Base-by-base conservation (phyloP, 352 stramenopile genomes). In the Albugo laibachii region DNA sequence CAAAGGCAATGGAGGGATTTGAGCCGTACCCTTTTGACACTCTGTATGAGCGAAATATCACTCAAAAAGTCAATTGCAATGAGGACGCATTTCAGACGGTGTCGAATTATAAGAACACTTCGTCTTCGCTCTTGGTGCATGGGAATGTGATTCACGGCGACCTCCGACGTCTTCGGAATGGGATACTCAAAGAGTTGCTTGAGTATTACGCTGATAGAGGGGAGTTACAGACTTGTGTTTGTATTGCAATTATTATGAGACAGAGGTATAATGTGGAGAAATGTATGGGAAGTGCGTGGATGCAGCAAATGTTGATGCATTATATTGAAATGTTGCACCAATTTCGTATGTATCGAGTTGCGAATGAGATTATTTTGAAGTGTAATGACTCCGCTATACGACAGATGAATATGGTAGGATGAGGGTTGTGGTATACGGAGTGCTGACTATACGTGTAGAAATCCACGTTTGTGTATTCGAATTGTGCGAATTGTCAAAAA, bases 291-390 rank as follows among this genome's bases (percentile, higher is more conserved):
- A 88, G 86, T 47, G 59, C 66, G 24, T 88, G 74, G 76, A 47
- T 94, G 37, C 82, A 94, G 59, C 82, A 93, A 43, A 86, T 84
- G 44, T 86, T 84, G 47, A 92, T 92, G 79, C 77, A 89, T 53
- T 92, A 92, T 53, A 86, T 92, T 45, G 79, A 92, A 49, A 53
- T 92, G 19, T 63, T 89, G 5, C 79, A 92, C 49, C 76, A 89
- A 41, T 50, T 93, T 19, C 77, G 67, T n/a, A 81, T 93, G 44
- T 94, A 86, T 52, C 75, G 78, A 11, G 74, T 77, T 13, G 82
- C 82, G 13, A 92, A 92, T 48, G 67, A 92, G 36, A 53, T 93
- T n/a, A 77, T 94, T 15, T 55, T 69, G 2, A 78, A 84, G 50
- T 92, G 77, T 47, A 66, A 76, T 0, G 80, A 93, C 50, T 58